These are phyloP conservation scores for Harringtonia aguacate DNA, from an alignment of 2,329 filamentous ascomycete genomes.

Conservation along the genomic window DNA sequence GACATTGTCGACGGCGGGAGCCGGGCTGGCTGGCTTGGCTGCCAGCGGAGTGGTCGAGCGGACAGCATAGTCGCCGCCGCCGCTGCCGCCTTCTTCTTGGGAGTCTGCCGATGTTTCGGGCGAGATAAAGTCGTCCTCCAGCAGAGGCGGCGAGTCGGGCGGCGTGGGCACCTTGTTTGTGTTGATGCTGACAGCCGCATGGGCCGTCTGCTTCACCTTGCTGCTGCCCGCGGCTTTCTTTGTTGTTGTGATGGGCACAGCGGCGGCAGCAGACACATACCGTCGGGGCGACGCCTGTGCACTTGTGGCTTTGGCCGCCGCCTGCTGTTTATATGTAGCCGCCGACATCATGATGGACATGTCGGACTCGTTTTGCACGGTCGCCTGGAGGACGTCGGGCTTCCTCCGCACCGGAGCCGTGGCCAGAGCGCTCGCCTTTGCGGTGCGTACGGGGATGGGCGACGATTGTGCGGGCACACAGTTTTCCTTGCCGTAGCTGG, in stretches of 20 bases:
- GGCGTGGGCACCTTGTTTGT: too few relatives aligned
- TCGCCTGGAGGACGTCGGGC: conserved; percentile 8
- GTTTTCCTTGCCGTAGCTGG: conserved; percentile 8
- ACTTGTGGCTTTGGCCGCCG: background rate
- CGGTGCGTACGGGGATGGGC: background rate
- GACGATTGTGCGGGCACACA: background rate
- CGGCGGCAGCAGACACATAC: too few relatives aligned
- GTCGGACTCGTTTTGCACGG: conserved; percentile 14
- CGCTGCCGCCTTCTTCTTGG: conserved; percentile 6
- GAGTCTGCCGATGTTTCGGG: conserved; percentile 11
- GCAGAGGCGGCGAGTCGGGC: too few relatives aligned
- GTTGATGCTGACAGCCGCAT: background rate
- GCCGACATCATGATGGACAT: conserved; percentile 9
- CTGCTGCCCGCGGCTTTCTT: too few relatives aligned
- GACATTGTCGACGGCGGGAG: background rate
- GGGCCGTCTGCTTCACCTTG: background rate
- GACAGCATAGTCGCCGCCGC: too few relatives aligned
- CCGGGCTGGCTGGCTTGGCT: background rate
- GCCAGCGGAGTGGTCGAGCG: too few relatives aligned
- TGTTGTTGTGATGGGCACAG: too few relatives aligned
- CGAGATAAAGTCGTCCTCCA: conserved; percentile 8
- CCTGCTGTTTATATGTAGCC: background rate
- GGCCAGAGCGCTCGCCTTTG: too few relatives aligned
- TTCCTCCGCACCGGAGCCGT: background rate
- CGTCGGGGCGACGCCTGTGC: background rate